These are phyloP conservation scores for Cryptococcus floricola DNA, from an alignment of 1,284 basidiomycete species.

Conservation along the genomic window DNA sequence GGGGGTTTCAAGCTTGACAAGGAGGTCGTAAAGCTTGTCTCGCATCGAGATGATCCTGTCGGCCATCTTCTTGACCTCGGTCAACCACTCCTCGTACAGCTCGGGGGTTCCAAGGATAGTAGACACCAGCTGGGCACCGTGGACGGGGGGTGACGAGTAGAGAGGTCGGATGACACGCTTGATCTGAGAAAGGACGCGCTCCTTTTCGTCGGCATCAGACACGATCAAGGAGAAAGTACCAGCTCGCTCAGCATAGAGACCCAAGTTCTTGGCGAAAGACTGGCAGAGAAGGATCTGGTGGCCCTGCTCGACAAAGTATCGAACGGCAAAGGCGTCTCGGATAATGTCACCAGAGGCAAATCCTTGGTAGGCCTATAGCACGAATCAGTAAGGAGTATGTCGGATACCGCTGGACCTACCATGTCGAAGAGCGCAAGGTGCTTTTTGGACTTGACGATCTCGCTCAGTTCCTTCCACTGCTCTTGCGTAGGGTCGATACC, in stretches of 20 bases:
- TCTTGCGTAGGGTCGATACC: constrained; percentile 90
- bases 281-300: constrained; percentile 84
- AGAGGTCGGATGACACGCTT: constrained; percentile 96
- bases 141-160: constrained; percentile 97
- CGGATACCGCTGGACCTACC: constrained; percentile 45
- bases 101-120: constrained; percentile 72
- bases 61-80: constrained; percentile 91
- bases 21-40: constrained; percentile 70
- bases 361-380: constrained; percentile 94
- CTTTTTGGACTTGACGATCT: constrained; percentile 66
- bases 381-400: not conserved
- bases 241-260: constrained; percentile 94
- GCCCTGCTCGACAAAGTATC: constrained; percentile 86
- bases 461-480: constrained; percentile 90
- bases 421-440: constrained; percentile 61
- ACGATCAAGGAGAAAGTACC: constrained; percentile 88
- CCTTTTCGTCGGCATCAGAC: constrained; percentile 72
- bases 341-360: constrained; percentile 86
- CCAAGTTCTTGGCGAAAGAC: constrained; percentile 99
- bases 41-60: constrained; percentile 96
- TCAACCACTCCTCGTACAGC: constrained; percentile 81
- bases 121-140: constrained; percentile 88
- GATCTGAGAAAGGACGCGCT: constrained; percentile 84
- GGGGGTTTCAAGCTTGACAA: constrained; percentile 83
- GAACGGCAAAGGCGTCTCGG: constrained; percentile 89